Evolutionary conservation across 257 asterid genomes (phyloP).

Genomic region (Solanum habrochaites): DNA sequence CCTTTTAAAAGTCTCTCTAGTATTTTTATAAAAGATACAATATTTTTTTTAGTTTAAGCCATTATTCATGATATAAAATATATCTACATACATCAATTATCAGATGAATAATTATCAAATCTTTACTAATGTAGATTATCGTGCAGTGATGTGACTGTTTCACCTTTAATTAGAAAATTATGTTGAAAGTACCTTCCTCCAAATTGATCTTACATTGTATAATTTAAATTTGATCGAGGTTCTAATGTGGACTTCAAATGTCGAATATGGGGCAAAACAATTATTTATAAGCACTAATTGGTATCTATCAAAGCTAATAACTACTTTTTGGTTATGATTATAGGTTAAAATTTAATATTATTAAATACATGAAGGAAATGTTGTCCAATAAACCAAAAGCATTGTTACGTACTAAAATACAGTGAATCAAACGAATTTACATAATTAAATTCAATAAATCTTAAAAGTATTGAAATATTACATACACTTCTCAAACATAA

Average conservation of each 20-base stretch:
- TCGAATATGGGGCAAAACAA: fast-evolving
- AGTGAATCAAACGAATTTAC: neutral
- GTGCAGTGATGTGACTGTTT: fast-evolving
- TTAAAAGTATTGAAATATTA: neutral
- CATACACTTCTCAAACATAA: neutral
- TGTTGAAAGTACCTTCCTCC: neutral
- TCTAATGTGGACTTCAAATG: fast-evolving
- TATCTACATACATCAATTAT: neutral
- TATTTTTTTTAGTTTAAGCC: neutral
- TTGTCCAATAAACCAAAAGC: neutral
- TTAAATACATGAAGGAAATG: neutral
- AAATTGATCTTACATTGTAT: too few species aligned
- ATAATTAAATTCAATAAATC: neutral
- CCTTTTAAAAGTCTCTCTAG: neutral
- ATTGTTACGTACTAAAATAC: neutral
- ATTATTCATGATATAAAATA: neutral
- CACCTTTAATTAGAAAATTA: neutral
- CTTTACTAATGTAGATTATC: neutral
- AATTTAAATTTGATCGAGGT: fast-evolving
- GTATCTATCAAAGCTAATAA: neutral
- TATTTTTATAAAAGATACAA: neutral
- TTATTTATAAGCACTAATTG: neutral
- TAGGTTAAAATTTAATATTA: neutral
- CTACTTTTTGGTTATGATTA: neutral
- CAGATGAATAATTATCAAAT: neutral